Base-by-base conservation (phyloP, 106 monocot species). In the Dioscorea dumetorum region DNA sequence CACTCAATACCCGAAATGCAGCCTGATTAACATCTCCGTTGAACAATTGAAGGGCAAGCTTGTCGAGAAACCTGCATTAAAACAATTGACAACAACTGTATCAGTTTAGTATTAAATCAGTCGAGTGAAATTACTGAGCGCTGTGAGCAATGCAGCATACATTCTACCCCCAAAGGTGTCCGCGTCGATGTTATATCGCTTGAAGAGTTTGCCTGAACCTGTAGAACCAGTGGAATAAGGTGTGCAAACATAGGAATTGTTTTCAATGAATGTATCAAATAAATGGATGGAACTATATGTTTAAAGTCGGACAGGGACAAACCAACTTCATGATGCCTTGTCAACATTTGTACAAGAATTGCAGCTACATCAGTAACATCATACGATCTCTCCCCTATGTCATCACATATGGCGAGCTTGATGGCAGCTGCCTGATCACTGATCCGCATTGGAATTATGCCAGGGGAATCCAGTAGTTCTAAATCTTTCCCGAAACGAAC, bases 391-490 rank as follows among this genome's bases (percentile, higher is more conserved):
- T 99, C 99, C 5, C 93, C 99, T 33, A 99, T 99, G 68, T 93
- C 99, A 79, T 99, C 99, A 69, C 99, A 99, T 59, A 99, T 93
- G 21, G 99, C 99, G 62, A 99, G 87, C 72, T 93, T 99, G 33
- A 99, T 85, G 58, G 93, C 92, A 74, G 93, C 79, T 64, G 74
- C 62, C 71, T 99, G 99, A 61, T 99, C 99, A 73, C 82, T 90
- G 8, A 99, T 90, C 56, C 99, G 72, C 93, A 99, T 99, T 48
- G 99, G 93, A 48, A 99, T 35, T 70, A 99, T 93, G n/a, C 99
- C 99, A 67, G 93, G 99, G 22, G 99, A 93, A 56, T 99, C 99
- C 68, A 99, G 75, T 66, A 99, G 67, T 67, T 93, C 93, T 13
- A 99, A 69, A 72, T 99, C 99, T 58, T 84, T 93, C 48, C 99